phyloP scores from a whole-genome alignment of 495 filamentous ascomycete genomes.

The Neurospora sp. region DNA sequence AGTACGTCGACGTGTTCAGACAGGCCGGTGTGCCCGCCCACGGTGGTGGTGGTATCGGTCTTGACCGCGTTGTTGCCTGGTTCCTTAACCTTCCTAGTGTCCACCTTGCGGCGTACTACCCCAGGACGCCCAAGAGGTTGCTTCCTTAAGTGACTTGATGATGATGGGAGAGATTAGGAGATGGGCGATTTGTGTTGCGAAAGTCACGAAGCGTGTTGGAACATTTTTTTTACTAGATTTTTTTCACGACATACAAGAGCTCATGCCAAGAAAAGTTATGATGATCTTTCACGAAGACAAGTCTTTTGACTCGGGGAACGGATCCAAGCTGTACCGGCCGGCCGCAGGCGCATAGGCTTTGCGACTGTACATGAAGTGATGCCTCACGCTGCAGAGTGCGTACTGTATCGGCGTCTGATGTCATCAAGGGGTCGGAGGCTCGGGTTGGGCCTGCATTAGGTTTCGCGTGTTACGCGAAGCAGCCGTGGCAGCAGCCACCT shows the following conservation, averaged over 20 bases:
- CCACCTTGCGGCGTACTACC: constrained; percentile 67
- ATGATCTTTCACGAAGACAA: not conserved
- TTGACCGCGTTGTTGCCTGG: constrained; percentile 85
- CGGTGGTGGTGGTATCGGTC: constrained; percentile 75
- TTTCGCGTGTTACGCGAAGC: not conserved
- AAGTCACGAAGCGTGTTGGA: not conserved
- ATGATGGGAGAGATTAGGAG: not conserved
- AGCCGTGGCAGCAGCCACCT: not conserved
- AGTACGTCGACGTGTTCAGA: constrained; percentile 69
- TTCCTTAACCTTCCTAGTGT: constrained; percentile 78
- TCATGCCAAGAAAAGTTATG: not conserved
- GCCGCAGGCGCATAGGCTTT: not conserved
- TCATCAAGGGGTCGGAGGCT: not conserved
- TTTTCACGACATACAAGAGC: not conserved
- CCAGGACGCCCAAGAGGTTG: constrained; percentile 76
- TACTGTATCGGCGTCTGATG: not conserved
- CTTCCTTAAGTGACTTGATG: constrained; percentile 39
- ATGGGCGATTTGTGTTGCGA: not conserved
- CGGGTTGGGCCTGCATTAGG: not conserved
- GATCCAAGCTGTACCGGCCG: not conserved
- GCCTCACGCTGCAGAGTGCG: not conserved
- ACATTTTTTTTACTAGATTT: not conserved
- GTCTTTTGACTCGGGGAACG: not conserved
- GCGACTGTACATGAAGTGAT: not conserved
- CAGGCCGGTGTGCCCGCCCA: constrained; percentile 67